Percentiles rank a stretch among this genome's conserved stretches.
Evolutionary conservation across 192 early-diverging fungal species (phyloP).

Genomic region (Rhizoclosmatium globosum): DNA sequence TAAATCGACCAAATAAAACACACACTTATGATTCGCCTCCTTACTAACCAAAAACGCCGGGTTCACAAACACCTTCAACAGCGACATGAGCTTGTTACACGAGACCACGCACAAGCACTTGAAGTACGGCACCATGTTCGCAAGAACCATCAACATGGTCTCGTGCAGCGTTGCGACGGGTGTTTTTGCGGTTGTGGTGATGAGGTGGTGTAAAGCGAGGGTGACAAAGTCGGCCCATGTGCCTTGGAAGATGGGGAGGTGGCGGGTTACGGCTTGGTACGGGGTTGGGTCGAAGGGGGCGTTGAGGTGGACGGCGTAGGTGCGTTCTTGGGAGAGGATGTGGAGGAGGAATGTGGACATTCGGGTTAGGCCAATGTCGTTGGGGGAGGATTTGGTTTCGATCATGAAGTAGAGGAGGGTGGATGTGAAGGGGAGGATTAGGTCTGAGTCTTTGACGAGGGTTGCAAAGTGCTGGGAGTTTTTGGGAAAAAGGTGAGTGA

Average conservation of each 20-base stretch:
- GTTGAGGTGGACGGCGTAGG: conserved; percentile 73
- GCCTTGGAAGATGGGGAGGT: conserved; percentile 54
- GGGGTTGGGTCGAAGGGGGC: conserved; percentile 56
- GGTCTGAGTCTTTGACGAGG: conserved; percentile 67
- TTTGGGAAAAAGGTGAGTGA: background rate
- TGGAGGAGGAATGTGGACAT: conserved; percentile 79
- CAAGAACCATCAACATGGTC: conserved; percentile 76
- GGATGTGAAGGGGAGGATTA: conserved; percentile 67
- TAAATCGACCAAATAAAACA: conserved; percentile 80
- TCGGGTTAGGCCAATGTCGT: conserved; percentile 77
- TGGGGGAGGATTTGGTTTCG: conserved; percentile 61
- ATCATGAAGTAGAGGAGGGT: conserved; percentile 70
- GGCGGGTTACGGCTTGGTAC: conserved; percentile 32
- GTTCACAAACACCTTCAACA: conserved; percentile 80
- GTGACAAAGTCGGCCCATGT: conserved; percentile 80
- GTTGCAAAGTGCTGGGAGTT: conserved; percentile 65
- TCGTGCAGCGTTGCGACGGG: conserved; percentile 76
- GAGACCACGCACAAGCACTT: conserved; percentile 77
- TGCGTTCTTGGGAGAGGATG: conserved; percentile 72
- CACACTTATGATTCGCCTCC: conserved; percentile 76
- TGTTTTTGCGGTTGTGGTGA: conserved; percentile 74
- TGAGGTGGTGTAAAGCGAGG: conserved; percentile 78
- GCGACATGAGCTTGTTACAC: conserved; percentile 73
- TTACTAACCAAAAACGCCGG: conserved; percentile 83
- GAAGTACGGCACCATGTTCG: conserved; percentile 84